A percentile compares a stretch with the other conserved stretches of the same genome.
Conservation (phyloP, 805 yeast species). For the Candida hispaniensis region DNA sequence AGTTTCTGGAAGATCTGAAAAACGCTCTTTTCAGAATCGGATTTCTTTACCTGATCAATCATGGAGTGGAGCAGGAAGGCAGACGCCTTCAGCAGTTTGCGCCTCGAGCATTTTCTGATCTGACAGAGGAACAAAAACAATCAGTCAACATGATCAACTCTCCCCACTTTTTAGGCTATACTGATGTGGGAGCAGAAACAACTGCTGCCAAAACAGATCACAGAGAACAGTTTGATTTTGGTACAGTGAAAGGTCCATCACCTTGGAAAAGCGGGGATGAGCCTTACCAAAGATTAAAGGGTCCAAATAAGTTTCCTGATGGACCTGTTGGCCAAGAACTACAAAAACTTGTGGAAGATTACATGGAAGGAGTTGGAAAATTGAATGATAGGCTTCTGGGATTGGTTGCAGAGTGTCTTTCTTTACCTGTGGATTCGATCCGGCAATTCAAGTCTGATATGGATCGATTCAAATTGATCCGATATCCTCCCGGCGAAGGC, state of each 20-base stretch:
- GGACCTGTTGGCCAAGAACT: constrained; percentile 35
- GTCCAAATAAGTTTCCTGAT: constrained; percentile 49
- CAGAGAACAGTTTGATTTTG: constrained; percentile 54
- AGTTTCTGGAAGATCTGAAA: constrained; percentile 32
- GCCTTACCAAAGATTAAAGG: constrained; percentile 35
- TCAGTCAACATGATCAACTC: constrained; percentile 43
- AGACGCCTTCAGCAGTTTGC: constrained; percentile 34
- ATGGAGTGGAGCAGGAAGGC: constrained; percentile 35
- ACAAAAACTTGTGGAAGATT: constrained; percentile 31
- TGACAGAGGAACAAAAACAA: constrained; percentile 37
- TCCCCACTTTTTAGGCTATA: constrained; percentile 51
- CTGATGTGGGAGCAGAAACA: constrained; percentile 46
- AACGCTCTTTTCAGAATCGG: constrained; percentile 48
- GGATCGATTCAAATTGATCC: constrained; percentile 47
- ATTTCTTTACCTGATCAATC: constrained; percentile 40
- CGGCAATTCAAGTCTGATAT: constrained; percentile 41
- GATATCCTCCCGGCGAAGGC: constrained; percentile 36
- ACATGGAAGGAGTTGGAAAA: constrained; percentile 37
- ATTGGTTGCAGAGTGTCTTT: constrained; percentile 47
- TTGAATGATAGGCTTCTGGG: constrained; percentile 36
- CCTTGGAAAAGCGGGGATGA: constrained; percentile 32
- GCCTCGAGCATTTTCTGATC: constrained; percentile 34
- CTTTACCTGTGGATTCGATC: constrained; percentile 36
- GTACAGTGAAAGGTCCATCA: constrained; percentile 34
- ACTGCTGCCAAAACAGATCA: constrained; percentile 45